A percentile compares a stretch with the other conserved stretches of the same genome.
Conservation (phyloP, 352 stramenopile genomes). For the Phytophthora hybrid region DNA sequence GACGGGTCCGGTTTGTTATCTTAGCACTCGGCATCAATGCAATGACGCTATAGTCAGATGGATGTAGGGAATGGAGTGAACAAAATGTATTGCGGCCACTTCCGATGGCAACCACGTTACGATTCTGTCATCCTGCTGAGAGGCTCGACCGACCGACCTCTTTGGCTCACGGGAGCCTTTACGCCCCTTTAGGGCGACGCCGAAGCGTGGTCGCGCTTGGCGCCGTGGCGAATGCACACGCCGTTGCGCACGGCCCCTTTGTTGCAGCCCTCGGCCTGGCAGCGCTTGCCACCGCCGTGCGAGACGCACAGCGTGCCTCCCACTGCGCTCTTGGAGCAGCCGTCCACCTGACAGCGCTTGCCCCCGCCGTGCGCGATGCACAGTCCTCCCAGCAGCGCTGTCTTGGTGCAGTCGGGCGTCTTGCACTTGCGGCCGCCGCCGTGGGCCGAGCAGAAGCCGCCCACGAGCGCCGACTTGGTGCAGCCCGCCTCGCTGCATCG, state of each 20-base stretch:
- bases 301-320: constrained; percentile 74
- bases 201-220: constrained; percentile 62
- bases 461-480: constrained; percentile 84
- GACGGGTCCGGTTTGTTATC: constrained; percentile 9
- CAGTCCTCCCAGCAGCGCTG: constrained; percentile 73
- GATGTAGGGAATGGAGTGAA: constrained; percentile 22
- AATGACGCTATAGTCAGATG: constrained; percentile 12
- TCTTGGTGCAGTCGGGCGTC: constrained; percentile 77
- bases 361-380: constrained; percentile 87
- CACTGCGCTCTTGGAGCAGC: constrained; percentile 75
- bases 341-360: constrained; percentile 78
- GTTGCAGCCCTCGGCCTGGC: constrained; percentile 78
- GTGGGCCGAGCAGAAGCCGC: constrained; percentile 86
- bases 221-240: constrained; percentile 88
- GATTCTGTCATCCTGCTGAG: constrained; percentile 33
- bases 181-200: constrained; percentile 25
- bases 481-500: constrained; percentile 76
- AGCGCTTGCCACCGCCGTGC: constrained; percentile 78
- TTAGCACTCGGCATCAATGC: neutral
- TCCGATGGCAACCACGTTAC: constrained; percentile 48
- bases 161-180: constrained; percentile 11
- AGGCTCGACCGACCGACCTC: constrained; percentile 24
- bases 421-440: constrained; percentile 83
- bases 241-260: constrained; percentile 86
- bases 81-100: constrained; percentile 46